phyloP scores from a whole-genome alignment of 2,329 filamentous ascomycete species.

The Hypoxylon sp. region DNA sequence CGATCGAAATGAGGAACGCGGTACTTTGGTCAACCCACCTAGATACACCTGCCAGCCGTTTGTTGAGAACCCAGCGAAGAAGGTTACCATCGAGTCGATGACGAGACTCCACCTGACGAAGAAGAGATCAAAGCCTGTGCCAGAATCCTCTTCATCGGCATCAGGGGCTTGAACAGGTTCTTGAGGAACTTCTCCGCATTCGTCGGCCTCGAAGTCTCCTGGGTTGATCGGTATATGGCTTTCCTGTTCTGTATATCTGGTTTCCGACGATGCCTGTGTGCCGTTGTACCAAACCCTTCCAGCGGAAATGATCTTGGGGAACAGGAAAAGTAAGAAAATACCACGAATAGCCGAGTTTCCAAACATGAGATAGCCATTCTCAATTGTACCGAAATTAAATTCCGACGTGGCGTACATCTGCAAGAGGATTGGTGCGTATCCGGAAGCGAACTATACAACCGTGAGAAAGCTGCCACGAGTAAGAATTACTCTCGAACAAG shows the following conservation, averaged over 20 bases:
- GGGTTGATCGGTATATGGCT: slow-evolving; percentile 41
- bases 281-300: slow-evolving; percentile 56
- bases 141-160: slow-evolving; percentile 46
- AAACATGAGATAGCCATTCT: slow-evolving; percentile 69
- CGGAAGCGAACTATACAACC: slow-evolving; percentile 66
- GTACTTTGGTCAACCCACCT: slow-evolving; percentile 50
- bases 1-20: neutral
- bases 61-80: slow-evolving; percentile 70
- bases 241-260: slow-evolving; percentile 14
- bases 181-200: slow-evolving; percentile 45
- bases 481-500: neutral
- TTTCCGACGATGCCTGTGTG: slow-evolving; percentile 12
- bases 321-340: slow-evolving; percentile 66
- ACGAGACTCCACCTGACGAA: slow-evolving; percentile 75
- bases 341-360: slow-evolving; percentile 66
- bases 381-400: slow-evolving; percentile 65
- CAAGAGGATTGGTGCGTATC: slow-evolving; percentile 72
- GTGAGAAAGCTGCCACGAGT: slow-evolving; percentile 1
- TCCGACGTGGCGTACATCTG: slow-evolving; percentile 69
- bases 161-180: slow-evolving; percentile 44
- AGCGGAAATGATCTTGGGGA: slow-evolving; percentile 63
- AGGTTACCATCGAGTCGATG: slow-evolving; percentile 73
- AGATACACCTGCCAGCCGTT: slow-evolving; percentile 76
- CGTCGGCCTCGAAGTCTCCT: slow-evolving; percentile 42
- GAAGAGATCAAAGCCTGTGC: slow-evolving; percentile 69